Evolutionary conservation across 306 rosid species (phyloP).

Genomic region (Vicia sativa): DNA sequence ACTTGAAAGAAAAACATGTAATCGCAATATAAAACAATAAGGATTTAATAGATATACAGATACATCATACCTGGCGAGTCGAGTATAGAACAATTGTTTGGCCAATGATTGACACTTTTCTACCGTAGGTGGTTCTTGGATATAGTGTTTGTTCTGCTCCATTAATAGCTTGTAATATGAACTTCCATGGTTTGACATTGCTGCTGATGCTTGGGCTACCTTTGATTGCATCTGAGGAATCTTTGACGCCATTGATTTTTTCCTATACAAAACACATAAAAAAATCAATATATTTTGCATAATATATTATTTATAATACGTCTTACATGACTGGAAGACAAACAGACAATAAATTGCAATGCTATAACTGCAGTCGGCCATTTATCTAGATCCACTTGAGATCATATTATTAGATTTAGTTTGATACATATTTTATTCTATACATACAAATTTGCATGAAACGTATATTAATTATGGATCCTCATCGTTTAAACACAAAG

Average conservation of each 20-base stretch:
- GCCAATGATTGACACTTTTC: conserved; percentile 59
- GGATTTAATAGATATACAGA: background rate
- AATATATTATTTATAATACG: no score
- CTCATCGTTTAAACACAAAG: background rate
- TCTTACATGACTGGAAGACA: no score
- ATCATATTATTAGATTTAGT: background rate
- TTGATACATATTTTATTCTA: background rate
- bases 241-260: conserved; percentile 52
- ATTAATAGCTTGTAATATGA: conserved; percentile 49
- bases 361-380: no score
- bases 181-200: conserved; percentile 37
- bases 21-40: background rate
- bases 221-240: conserved; percentile 49
- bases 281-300: no score
- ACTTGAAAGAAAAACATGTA: background rate
- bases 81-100: conserved; percentile 61
- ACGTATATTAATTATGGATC: background rate
- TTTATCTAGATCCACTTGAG: no score
- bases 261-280: conserved; percentile 6
- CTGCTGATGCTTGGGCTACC: conserved; percentile 45
- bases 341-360: no score
- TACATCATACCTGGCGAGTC: conserved; percentile 55
- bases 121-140: conserved; percentile 59
- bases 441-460: background rate
- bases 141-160: conserved; percentile 54